A percentile compares a stretch with the other conserved stretches of the same genome.
These are phyloP conservation scores for Paramecium caudatum DNA, from an alignment of 73 alveolate species.

Conservation along the genomic window DNA sequence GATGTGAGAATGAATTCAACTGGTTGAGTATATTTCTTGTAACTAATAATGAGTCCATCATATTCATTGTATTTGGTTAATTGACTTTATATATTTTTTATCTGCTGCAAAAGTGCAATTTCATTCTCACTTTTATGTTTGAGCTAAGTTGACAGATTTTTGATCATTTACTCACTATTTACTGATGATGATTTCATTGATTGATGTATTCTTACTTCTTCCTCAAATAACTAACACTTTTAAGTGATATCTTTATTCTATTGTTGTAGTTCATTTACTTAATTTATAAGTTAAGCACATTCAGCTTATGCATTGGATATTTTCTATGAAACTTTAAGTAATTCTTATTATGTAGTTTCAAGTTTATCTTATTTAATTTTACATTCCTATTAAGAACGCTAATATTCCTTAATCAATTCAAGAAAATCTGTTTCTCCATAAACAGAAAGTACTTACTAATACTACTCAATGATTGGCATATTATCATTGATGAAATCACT, in stretches of 20 bases:
- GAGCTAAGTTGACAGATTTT: not conserved
- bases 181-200: constrained; percentile 1
- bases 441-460: not conserved
- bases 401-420: not conserved
- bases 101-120: not conserved
- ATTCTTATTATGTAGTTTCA: not conserved
- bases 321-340: not conserved
- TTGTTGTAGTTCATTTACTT: not conserved
- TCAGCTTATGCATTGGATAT: not conserved
- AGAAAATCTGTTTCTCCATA: constrained; percentile 2
- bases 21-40: not conserved
- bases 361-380: not conserved
- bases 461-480: not conserved
- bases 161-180: not conserved
- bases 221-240: not conserved
- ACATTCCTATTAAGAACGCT: not conserved
- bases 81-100: not conserved
- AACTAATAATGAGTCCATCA: constrained; percentile 21
- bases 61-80: not conserved
- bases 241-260: not conserved
- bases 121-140: constrained; percentile 5
- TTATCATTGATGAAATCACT: constrained; percentile 3
- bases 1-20: not conserved
- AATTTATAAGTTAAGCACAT: not conserved
- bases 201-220: not conserved